These are phyloP conservation scores for Drechslerella dactyloides DNA, from an alignment of 2,329 filamentous ascomycete genomes.

Conservation along the genomic window DNA sequence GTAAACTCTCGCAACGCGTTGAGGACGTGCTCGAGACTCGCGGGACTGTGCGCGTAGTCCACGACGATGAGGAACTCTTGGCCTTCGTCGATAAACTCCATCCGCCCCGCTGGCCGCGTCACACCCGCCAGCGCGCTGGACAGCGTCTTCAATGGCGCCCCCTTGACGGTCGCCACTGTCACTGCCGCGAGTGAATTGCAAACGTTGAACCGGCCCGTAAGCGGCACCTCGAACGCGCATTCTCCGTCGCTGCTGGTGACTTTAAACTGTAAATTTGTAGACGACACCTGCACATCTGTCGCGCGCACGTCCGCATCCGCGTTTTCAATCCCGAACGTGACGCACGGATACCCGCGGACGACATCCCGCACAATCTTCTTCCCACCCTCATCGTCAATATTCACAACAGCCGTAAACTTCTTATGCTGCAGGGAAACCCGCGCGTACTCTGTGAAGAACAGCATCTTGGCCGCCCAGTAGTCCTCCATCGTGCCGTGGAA, in stretches of 20 bases:
- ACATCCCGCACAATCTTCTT: conserved; percentile 5
- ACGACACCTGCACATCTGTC: conserved; percentile 3
- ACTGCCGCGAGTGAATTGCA: conserved; percentile 26
- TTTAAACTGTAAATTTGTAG: conserved; percentile 1
- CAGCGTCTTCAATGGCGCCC: conserved; percentile 11
- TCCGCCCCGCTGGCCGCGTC: conserved; percentile 26
- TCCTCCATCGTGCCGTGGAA: conserved; percentile 30
- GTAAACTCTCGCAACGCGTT: conserved; percentile 20
- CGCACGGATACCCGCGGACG: background rate
- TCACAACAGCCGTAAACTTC: conserved; percentile 23
- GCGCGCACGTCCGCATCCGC: conserved; percentile 11
- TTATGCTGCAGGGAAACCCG: conserved; percentile 19
- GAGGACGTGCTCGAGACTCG: conserved; percentile 13
- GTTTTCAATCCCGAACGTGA: conserved; percentile 11
- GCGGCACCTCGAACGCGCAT: conserved; percentile 13
- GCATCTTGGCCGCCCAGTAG: conserved; percentile 27
- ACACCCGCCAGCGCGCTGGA: conserved; percentile 8
- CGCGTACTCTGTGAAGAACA: conserved; percentile 30
- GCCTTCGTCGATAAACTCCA: conserved; percentile 38
- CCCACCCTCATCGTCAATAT: conserved; percentile 23
- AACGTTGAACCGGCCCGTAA: conserved; percentile 33
- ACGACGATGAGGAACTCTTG: conserved; percentile 30
- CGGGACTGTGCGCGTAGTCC: conserved; percentile 34
- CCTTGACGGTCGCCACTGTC: conserved; percentile 1
- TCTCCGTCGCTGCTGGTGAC: background rate